Evolutionary conservation across 495 filamentous ascomycete species (phyloP), one percentile per base, ranked within the genome.

Genomic region (Xylaria telfairii): DNA sequence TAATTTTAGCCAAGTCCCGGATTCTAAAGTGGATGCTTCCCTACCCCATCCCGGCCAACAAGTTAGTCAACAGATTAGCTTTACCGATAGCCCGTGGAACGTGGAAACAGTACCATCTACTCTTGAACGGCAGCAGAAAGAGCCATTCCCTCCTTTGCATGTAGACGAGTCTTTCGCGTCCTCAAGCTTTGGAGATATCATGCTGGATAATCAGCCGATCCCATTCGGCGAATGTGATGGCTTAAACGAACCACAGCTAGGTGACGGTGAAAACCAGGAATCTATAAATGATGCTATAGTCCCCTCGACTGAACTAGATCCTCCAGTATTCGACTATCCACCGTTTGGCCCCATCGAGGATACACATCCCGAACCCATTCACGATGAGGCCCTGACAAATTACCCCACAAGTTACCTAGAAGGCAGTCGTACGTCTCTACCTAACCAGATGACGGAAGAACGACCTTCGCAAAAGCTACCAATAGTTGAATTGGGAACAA

Each of bases 371-470:
- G 37, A 62, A 28, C 41, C 26, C 4, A 2, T 42, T 7, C 51
- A 71, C 21, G 44, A 67, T 7, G 63, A 67, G 15, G 62, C 62
- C 5, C n/a, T 53, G 8, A 49, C 61, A 0, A 59, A 71, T 49
- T 71, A 71, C 44, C 69, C 69, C 17, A 2, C 44, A 0, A 51
- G 19, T 44, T 67, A 71, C 44, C 41, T 71, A 30, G 69, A 67
- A 19, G 63, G 44, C 32, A 15, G 24, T 21, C n/a, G 10, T 59
- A 37, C 19, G 34, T 59, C 49, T 34, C 42, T 39, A 15, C 4
- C 19, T 10, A 10, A 6, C 21, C 69, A 49, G 21, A 53, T 44
- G 42, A 44, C 46, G 26, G 63, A 28, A 41, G 69, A 26, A 44
- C 61, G 44, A 39, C 1, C 39, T 3, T 12, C 49, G 17, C 4